Percentiles rank a stretch among this genome's conserved stretches.
Evolutionary conservation across 2,329 filamentous ascomycete species (phyloP).

Genomic region (Epichloe hybrida): DNA sequence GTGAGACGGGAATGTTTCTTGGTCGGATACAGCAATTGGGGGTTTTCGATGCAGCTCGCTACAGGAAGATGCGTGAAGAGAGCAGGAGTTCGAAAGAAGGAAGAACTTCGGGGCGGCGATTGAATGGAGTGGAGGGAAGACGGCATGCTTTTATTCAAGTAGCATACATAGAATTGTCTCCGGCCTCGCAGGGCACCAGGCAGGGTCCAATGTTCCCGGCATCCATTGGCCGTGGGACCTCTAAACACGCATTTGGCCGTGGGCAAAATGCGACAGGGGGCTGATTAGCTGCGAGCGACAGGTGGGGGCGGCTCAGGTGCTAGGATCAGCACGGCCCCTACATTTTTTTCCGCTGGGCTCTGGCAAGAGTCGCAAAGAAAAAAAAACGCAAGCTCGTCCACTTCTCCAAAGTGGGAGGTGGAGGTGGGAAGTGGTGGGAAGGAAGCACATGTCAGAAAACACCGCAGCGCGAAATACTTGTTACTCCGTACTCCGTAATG

Average conservation of each 20-base stretch:
- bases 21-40: conserved; percentile 8
- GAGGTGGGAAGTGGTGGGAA: not conserved
- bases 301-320: conserved; percentile 6
- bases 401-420: not conserved
- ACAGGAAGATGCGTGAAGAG: conserved; percentile 13
- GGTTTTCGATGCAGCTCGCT: conserved; percentile 16
- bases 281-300: conserved; percentile 8
- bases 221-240: not conserved
- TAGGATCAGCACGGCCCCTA: not conserved
- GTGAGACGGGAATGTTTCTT: conserved; percentile 8
- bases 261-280: conserved; percentile 1
- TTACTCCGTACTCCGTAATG: not conserved
- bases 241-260: not conserved
- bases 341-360: too few species aligned
- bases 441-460: conserved; percentile 14
- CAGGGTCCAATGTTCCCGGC: not conserved
- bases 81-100: conserved; percentile 13
- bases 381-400: not conserved
- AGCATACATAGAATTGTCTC: conserved; percentile 3
- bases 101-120: conserved; percentile 9
- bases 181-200: conserved; percentile 1
- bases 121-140: conserved; percentile 8
- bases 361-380: too few species aligned
- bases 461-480: conserved; percentile 5
- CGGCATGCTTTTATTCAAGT: conserved; percentile 9